Base-by-base conservation (phyloP, 192 early-diverging fungal genomes). In the Rhizophlyctis rosea region DNA sequence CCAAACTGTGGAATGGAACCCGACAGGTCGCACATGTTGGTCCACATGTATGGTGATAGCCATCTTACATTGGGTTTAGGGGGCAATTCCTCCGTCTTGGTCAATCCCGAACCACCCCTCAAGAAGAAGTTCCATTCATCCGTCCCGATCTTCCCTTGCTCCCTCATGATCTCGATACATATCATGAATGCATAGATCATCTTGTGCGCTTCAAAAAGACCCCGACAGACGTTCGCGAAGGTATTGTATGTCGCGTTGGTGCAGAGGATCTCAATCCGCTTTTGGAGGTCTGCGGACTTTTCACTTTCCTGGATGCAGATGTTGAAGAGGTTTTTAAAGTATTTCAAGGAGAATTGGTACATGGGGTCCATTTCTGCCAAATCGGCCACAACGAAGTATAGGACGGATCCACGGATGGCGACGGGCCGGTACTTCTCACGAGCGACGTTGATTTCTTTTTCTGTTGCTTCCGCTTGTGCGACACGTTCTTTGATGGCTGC, bases 321-420 rank as follows among this genome's bases (percentile, higher is more conserved):
- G 62, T 70, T 77, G 64, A 85, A 85, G 9, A 85, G 60, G 49
- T 81, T 84, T 56, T 85, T 85, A 59, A 85, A 85, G 64, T 85
- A 85, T 57, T 85, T 85, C 16, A 85, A 68, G 16, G 80, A 82
- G 58, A 85, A 85, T 52, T 83, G 81, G 61, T 85, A 85, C 83
- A 85, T 85, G 1, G 83, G 76, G 57, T 85, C 83, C n/a, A 85
- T 76, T 47, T 83, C 75, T 0, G 81, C 81, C 13, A 85, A 59
- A 56, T 85, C 80, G 1, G 83, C 83, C 33, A 85, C 75, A 3
- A 80, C 77, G 72, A 85, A 85, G 60, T 85, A 85, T 14, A 85
- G 65, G 21, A 85, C 80, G 0, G 83, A 82, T 18, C 83, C 83
- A 18, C 83, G 69, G 49, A 85, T 77, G 2, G 83, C 76, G 4